Percentiles rank a stretch among this genome's conserved stretches.
Conservation (phyloP, 352 stramenopile genomes). For the Lagenidium sp. region DNA sequence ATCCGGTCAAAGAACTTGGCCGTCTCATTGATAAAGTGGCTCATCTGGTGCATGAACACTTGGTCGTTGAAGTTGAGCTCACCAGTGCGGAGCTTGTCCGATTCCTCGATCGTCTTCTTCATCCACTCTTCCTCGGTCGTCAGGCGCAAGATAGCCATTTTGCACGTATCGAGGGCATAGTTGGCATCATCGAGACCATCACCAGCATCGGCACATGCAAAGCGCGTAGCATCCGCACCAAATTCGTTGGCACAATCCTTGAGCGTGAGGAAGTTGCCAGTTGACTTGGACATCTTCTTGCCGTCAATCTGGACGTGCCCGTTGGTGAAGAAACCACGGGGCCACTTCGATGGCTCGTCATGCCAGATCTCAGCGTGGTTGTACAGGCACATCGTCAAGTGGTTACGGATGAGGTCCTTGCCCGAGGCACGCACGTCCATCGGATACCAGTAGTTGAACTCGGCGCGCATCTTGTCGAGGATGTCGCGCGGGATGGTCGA, state of each 20-base stretch:
- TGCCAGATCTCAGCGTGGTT: conserved; percentile 99
- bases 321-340: conserved; percentile 98
- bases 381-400: conserved; percentile 99
- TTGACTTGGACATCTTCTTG: conserved; percentile 99
- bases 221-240: conserved; percentile 94
- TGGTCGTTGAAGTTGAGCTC: conserved; percentile 89
- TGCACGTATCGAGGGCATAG: conserved; percentile 96
- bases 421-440: conserved; percentile 97
- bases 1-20: conserved; percentile 86
- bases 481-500: conserved; percentile 86
- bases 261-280: conserved; percentile 99
- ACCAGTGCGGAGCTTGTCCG: conserved; percentile 71
- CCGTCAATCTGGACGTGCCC: conserved; percentile 96
- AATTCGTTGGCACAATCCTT: conserved; percentile 96
- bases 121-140: conserved; percentile 98
- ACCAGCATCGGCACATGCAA: conserved; percentile 97
- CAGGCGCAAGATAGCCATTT: conserved; percentile 96
- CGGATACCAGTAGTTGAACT: conserved; percentile 99
- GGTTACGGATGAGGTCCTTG: conserved; percentile 96
- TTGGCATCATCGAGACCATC: conserved; percentile 99
- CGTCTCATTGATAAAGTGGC: conserved; percentile 89
- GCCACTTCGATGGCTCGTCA: conserved; percentile 96
- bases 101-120: conserved; percentile 85
- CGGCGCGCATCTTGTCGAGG: conserved; percentile 90
- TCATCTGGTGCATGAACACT: conserved; percentile 97